Percentiles rank a stretch among this genome's conserved stretches.
Conservation (phyloP, 805 yeast genomes). For the Yarrowia sp. region DNA sequence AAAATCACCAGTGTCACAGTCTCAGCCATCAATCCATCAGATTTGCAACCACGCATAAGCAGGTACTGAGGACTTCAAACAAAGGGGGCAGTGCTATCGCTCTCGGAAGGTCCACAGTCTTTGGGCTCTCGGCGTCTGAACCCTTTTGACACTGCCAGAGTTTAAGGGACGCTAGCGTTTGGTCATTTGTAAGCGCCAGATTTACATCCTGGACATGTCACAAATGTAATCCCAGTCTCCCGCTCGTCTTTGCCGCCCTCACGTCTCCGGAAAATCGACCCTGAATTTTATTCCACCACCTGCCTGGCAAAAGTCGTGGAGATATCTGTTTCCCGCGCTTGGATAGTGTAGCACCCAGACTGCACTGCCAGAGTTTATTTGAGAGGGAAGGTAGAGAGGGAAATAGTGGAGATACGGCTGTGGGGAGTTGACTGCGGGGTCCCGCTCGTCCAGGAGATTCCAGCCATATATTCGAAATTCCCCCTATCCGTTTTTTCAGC, state of each 20-base stretch:
- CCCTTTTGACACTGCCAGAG: conserved; percentile 5
- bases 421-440: not conserved
- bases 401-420: not conserved
- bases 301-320: too few species aligned
- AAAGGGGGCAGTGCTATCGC: conserved; percentile 11
- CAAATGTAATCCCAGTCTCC: not conserved
- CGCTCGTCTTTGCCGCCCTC: too few species aligned
- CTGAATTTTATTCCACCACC: not conserved
- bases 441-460: not conserved
- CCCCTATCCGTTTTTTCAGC: not conserved
- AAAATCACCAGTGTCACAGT: too few species aligned
- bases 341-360: conserved; percentile 14
- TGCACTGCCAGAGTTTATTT: conserved; percentile 21
- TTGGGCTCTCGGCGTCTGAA: conserved; percentile 4
- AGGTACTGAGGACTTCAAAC: not conserved
- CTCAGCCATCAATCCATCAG: too few species aligned
- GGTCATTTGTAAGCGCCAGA: conserved; percentile 3
- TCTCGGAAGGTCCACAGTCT: not conserved
- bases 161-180: not conserved
- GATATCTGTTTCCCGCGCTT: not conserved
- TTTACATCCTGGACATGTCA: not conserved
- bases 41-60: not conserved
- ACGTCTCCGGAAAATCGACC: too few species aligned
- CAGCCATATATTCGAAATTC: not conserved
- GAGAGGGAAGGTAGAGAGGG: not conserved